A percentile compares a stretch with the other conserved stretches of the same genome.
Conservation (phyloP, 1,139 yeast genomes). For the Meyerozyma athensensis region DNA sequence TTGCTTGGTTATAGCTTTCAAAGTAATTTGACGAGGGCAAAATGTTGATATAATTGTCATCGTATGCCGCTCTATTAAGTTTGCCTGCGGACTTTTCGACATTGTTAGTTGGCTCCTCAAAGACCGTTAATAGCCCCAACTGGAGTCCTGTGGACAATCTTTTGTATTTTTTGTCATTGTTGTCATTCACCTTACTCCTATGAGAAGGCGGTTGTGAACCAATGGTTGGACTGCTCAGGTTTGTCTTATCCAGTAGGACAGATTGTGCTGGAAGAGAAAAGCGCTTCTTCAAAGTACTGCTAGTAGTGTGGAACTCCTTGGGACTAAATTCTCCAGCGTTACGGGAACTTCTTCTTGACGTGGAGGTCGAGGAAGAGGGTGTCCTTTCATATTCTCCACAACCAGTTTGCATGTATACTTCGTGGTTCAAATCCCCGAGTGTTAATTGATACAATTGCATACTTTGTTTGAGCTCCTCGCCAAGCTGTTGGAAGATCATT, state of each 20-base stretch:
- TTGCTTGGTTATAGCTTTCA: conserved; percentile 32
- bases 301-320: conserved; percentile 33
- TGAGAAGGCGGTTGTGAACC: conserved; percentile 10
- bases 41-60: conserved; percentile 27
- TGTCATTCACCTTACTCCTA: conserved; percentile 6
- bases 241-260: conserved; percentile 3
- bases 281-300: conserved; percentile 24
- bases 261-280: conserved; percentile 21
- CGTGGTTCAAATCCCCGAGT: conserved; percentile 25
- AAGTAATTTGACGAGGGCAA: conserved; percentile 19
- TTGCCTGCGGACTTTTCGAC: conserved; percentile 1
- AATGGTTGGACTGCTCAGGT: conserved; percentile 8
- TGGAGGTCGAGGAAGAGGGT: conserved; percentile 12
- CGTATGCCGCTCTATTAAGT: conserved; percentile 17
- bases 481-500: conserved; percentile 34
- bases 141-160: conserved; percentile 37
- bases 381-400: conserved; percentile 5
- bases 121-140: conserved; percentile 37
- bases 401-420: conserved; percentile 12
- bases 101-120: conserved; percentile 25
- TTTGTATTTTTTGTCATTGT: conserved; percentile 23
- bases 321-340: conserved; percentile 24
- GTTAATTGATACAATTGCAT: conserved; percentile 29
- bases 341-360: conserved; percentile 15
- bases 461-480: conserved; percentile 27